Percentiles rank a stretch among this genome's conserved stretches.
Evolutionary conservation across 176 grass and related monocot species (phyloP).

Genomic region (Urochloa ruziziensis): DNA sequence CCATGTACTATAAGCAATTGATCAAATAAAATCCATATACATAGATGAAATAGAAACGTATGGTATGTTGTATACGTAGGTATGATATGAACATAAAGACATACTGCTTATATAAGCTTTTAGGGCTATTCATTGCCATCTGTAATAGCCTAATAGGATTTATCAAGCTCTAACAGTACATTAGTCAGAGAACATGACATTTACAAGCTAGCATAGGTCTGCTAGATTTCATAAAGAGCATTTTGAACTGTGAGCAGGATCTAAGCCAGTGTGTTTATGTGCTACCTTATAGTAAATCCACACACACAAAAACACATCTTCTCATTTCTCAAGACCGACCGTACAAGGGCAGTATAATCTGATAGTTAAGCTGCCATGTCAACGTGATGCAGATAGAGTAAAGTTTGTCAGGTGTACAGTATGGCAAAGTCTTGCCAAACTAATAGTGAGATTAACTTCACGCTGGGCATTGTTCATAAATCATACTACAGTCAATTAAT

Average conservation of each 20-base stretch:
- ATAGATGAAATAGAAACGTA: too few species aligned
- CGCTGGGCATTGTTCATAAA: background rate
- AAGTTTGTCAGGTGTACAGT: background rate
- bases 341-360: background rate
- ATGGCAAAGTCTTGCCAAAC: background rate
- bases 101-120: too few species aligned
- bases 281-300: background rate
- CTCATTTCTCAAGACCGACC: background rate
- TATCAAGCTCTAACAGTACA: too few species aligned
- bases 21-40: background rate
- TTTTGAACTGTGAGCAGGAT: too few species aligned
- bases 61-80: too few species aligned
- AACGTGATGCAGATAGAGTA: background rate
- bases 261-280: too few species aligned
- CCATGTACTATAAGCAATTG: conserved; percentile 37
- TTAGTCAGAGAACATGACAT: too few species aligned
- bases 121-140: too few species aligned
- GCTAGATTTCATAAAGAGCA: background rate
- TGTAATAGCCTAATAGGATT: too few species aligned
- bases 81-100: too few species aligned
- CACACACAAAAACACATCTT: background rate
- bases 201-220: too few species aligned
- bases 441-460: background rate
- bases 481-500: background rate
- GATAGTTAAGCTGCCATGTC: background rate